Conservation (phyloP, 2,329 filamentous ascomycete genomes). For the Cordyceps tenuipes region DNA sequence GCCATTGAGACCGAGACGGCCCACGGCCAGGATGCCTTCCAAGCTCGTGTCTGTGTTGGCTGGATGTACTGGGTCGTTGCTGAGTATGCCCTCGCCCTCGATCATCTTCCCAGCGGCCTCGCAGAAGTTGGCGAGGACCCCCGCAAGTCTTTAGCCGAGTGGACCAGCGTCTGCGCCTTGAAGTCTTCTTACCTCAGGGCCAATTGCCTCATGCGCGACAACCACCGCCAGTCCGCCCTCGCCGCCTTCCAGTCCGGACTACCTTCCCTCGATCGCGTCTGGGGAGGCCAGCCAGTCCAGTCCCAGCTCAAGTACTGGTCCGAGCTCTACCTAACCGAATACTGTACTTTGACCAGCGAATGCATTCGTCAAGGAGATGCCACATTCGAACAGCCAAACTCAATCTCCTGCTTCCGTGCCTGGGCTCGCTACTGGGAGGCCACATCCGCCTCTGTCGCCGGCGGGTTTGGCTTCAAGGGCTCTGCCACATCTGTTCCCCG, state of each 20-base stretch:
- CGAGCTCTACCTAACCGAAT: constrained; percentile 67
- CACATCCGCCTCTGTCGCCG: constrained; percentile 37
- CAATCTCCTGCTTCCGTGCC: constrained; percentile 50
- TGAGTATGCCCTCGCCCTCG: constrained; percentile 55
- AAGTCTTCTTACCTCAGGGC: constrained; percentile 74
- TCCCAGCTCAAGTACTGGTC: constrained; percentile 69
- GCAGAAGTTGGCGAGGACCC: constrained; percentile 45
- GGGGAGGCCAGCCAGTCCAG: constrained; percentile 42
- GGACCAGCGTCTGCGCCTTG: constrained; percentile 74
- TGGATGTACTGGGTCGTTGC: constrained; percentile 76
- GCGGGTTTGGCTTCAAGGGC: constrained; percentile 51
- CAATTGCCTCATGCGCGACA: constrained; percentile 45
- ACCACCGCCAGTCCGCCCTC: constrained; percentile 50
- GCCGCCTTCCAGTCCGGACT: constrained; percentile 58
- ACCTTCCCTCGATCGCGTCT: constrained; percentile 50
- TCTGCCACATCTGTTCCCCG: constrained; percentile 41
- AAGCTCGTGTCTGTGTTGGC: constrained; percentile 73
- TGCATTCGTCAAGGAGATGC: constrained; percentile 44
- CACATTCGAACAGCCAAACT: constrained; percentile 42
- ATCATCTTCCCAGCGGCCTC: constrained; percentile 55
- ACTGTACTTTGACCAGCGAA: constrained; percentile 60
- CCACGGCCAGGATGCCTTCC: constrained; percentile 54
- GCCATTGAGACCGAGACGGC: constrained; percentile 51
- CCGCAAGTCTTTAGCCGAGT: constrained; percentile 53
- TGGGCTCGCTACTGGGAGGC: constrained; percentile 65